Evolutionary conservation across 495 filamentous ascomycete species (phyloP).

Genomic region (Penicillium antarcticum): DNA sequence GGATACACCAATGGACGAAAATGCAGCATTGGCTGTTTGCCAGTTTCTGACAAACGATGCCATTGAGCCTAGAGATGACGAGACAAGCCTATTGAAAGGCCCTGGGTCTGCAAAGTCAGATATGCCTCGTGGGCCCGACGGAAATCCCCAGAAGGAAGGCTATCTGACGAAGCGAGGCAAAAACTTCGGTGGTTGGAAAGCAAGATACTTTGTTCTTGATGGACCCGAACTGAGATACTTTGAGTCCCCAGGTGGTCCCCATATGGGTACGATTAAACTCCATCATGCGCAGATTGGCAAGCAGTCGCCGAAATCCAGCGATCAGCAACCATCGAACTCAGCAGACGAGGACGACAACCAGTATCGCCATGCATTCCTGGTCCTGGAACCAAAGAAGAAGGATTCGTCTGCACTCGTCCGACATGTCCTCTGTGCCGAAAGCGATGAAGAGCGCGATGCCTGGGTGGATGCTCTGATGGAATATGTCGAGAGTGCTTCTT

Average conservation of each 20-base stretch:
- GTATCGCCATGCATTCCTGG: slow-evolving; percentile 93
- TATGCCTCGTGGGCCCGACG: slow-evolving; percentile 53
- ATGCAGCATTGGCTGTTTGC: slow-evolving; percentile 77
- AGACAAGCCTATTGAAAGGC: slow-evolving; percentile 48
- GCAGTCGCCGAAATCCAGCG: slow-evolving; percentile 57
- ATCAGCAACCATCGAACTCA: slow-evolving; percentile 54
- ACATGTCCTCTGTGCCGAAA: slow-evolving; percentile 94
- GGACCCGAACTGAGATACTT: slow-evolving; percentile 88
- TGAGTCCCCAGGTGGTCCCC: slow-evolving; percentile 80
- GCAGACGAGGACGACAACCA: slow-evolving; percentile 82
- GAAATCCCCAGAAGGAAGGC: slow-evolving; percentile 74
- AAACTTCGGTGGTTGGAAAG: slow-evolving; percentile 99
- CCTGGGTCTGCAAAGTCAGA: slow-evolving; percentile 35
- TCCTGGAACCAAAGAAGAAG: slow-evolving; percentile 94
- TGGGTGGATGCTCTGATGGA: slow-evolving; percentile 90
- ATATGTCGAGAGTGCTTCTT: slow-evolving; percentile 76
- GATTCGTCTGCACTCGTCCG: slow-evolving; percentile 87
- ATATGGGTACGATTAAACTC: slow-evolving; percentile 91
- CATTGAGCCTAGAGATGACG: slow-evolving; percentile 71
- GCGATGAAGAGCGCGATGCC: slow-evolving; percentile 83
- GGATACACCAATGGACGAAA: slow-evolving; percentile 75
- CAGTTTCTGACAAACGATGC: slow-evolving; percentile 84
- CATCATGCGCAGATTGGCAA: slow-evolving; percentile 91
- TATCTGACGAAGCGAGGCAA: slow-evolving; percentile 96
- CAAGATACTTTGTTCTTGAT: slow-evolving; percentile 88